A percentile compares a stretch with the other conserved stretches of the same genome.
phyloP scores from a whole-genome alignment of 768 basidiomycete genomes.

The Dacryopinax spathularia region DNA sequence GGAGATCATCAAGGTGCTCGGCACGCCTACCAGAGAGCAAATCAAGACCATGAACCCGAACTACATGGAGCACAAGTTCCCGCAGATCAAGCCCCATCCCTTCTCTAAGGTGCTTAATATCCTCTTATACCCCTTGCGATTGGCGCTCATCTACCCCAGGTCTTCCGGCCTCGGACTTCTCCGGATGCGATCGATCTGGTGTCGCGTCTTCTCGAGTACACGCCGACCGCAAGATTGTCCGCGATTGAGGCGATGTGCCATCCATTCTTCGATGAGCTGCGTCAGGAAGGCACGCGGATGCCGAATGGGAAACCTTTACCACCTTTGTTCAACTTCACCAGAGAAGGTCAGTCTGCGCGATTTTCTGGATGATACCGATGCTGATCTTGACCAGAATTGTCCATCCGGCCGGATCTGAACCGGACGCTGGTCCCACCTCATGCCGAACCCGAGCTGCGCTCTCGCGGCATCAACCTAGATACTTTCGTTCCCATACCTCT shows the following conservation, averaged over 20 bases:
- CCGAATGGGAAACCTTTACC: conserved; percentile 96
- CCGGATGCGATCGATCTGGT: conserved; percentile 94
- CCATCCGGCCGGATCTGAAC: conserved; percentile 88
- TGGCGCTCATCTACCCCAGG: conserved; percentile 34
- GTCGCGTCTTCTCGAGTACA: conserved; percentile 90
- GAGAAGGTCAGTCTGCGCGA: conserved; percentile 57
- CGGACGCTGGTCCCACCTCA: conserved; percentile 79
- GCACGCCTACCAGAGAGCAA: conserved; percentile 94
- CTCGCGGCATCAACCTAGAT: conserved; percentile 72
- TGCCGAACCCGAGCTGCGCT: conserved; percentile 78
- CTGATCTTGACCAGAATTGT: conserved; percentile 54
- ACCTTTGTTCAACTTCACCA: conserved; percentile 83
- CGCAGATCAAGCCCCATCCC: conserved; percentile 98
- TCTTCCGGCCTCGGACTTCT: conserved; percentile 94
- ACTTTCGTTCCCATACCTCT: conserved; percentile 94
- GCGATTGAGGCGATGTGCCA: conserved; percentile 86
- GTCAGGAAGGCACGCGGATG: conserved; percentile 81
- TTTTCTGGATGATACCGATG: conserved; percentile 5
- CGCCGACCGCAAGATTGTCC: conserved; percentile 82
- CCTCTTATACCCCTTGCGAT: conserved; percentile 2
- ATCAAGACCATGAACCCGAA: conserved; percentile 99
- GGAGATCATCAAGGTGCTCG: conserved; percentile 99
- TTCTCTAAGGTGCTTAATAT: conserved; percentile 66
- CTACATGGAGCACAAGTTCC: conserved; percentile 99
- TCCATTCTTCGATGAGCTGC: conserved; percentile 93